These are phyloP conservation scores for Parascedosporium putredinis DNA, from an alignment of 2,329 filamentous ascomycete genomes.

Conservation along the genomic window DNA sequence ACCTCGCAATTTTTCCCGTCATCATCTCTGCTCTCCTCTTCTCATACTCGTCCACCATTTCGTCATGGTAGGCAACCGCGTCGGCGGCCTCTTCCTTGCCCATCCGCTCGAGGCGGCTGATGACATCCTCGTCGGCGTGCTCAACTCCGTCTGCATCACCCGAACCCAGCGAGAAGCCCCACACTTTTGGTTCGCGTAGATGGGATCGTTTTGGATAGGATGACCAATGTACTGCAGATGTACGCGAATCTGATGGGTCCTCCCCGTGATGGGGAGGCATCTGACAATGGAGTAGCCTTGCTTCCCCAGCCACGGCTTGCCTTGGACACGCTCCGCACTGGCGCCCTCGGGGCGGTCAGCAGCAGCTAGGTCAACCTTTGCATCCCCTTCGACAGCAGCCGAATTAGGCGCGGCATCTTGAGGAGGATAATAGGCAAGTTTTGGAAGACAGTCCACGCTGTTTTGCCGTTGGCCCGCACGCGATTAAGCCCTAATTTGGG, in stretches of 20 bases:
- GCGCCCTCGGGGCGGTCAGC: constrained; percentile 16
- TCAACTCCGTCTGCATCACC: constrained; percentile 53
- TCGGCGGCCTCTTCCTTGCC: constrained; percentile 89
- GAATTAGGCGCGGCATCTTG: constrained; percentile 5
- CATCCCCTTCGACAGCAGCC: neutral
- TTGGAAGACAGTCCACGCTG: constrained; percentile 83
- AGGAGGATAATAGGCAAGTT: constrained; percentile 76
- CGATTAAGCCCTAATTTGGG: constrained; percentile 91
- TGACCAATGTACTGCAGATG: constrained; percentile 91
- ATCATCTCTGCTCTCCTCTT: constrained; percentile 88
- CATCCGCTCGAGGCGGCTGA: constrained; percentile 76
- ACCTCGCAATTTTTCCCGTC: constrained; percentile 74
- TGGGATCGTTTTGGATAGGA: constrained; percentile 94
- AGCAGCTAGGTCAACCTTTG: constrained; percentile 6
- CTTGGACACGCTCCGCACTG: constrained; percentile 12
- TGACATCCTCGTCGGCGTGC: constrained; percentile 80
- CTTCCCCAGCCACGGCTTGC: constrained; percentile 37
- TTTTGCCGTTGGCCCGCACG: constrained; percentile 86
- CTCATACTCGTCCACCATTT: constrained; percentile 84
- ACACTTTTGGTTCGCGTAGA: constrained; percentile 94
- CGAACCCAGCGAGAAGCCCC: constrained; percentile 67
- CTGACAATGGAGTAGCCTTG: constrained; percentile 90
- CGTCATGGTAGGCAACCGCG: constrained; percentile 85
- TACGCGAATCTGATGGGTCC: constrained; percentile 90
- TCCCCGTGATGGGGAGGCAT: constrained; percentile 83